phyloP scores from a whole-genome alignment of 306 rosid genomes.

The Rosa lucieae region DNA sequence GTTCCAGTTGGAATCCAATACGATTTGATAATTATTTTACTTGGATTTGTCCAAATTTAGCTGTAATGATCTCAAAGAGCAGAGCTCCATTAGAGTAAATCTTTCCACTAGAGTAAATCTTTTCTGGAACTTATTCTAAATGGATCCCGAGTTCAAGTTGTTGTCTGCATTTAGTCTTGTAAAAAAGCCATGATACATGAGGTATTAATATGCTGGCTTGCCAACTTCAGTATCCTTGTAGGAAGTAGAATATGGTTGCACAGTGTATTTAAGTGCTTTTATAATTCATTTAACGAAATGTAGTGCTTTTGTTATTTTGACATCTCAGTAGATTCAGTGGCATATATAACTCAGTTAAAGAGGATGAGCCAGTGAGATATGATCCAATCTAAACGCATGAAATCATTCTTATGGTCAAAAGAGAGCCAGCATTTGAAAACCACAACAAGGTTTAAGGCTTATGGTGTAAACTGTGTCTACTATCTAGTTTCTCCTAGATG shows the following conservation, averaged over 20 bases:
- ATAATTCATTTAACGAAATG: neutral
- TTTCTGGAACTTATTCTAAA: neutral
- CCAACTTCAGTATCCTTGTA: neutral
- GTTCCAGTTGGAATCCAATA: neutral
- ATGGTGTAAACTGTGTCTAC: neutral
- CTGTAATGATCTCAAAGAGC: constrained; percentile 3
- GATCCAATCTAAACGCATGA: neutral
- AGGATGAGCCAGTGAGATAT: neutral
- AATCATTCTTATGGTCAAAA: too few relatives aligned
- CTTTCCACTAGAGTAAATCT: neutral
- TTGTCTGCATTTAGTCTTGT: neutral
- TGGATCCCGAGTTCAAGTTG: neutral
- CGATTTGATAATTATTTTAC: neutral
- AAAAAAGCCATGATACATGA: neutral
- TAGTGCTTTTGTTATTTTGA: neutral
- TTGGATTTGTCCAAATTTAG: neutral
- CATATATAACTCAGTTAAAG: neutral
- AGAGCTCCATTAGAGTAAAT: neutral
- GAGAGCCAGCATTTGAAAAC: too few relatives aligned
- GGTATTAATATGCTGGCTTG: neutral
- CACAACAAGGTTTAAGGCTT: too few relatives aligned
- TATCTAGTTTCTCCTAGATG: neutral
- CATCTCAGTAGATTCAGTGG: neutral
- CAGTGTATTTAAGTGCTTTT: neutral
- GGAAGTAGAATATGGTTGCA: neutral